Conservation (phyloP, 345 rosid genomes). For the Geranium rotundifolium region DNA sequence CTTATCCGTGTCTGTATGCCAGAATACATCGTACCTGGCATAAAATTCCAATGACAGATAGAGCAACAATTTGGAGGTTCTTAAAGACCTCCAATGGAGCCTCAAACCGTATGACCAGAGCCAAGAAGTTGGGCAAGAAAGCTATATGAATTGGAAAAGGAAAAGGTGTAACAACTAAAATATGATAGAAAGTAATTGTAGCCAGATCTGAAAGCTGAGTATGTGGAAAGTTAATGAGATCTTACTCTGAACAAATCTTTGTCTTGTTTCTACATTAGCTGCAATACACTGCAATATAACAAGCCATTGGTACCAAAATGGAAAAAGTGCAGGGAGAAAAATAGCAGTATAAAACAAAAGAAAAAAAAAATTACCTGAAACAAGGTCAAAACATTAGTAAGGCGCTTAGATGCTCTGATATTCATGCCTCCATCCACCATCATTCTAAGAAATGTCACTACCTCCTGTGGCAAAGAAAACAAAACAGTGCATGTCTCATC, state of each 20-base stretch:
- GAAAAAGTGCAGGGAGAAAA: background rate
- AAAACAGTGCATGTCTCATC: background rate
- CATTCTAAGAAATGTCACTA: slow-evolving; percentile 6
- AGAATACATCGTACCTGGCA: background rate
- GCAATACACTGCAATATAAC: background rate
- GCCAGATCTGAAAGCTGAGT: background rate
- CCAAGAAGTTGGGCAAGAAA: slow-evolving; percentile 10
- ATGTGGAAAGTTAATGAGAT: background rate
- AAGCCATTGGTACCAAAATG: background rate
- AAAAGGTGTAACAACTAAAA: background rate
- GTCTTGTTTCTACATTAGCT: background rate
- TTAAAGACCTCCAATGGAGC: slow-evolving; percentile 8
- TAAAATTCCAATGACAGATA: background rate
- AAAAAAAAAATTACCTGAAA: background rate
- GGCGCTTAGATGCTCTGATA: slow-evolving; percentile 13
- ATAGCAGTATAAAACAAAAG: background rate
- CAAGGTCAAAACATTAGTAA: slow-evolving; percentile 12
- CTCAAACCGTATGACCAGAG: slow-evolving; percentile 2
- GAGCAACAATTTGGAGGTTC: slow-evolving; percentile 10
- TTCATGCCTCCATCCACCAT: slow-evolving; percentile 5
- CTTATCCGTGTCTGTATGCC: background rate
- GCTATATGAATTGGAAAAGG: slow-evolving; percentile 1
- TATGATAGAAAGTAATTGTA: background rate
- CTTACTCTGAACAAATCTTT: background rate
- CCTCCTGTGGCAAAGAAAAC: slow-evolving; percentile 10